Base-by-base conservation (phyloP, 1,139 yeast species). In the Zhuliangozyma blackwelliae region DNA sequence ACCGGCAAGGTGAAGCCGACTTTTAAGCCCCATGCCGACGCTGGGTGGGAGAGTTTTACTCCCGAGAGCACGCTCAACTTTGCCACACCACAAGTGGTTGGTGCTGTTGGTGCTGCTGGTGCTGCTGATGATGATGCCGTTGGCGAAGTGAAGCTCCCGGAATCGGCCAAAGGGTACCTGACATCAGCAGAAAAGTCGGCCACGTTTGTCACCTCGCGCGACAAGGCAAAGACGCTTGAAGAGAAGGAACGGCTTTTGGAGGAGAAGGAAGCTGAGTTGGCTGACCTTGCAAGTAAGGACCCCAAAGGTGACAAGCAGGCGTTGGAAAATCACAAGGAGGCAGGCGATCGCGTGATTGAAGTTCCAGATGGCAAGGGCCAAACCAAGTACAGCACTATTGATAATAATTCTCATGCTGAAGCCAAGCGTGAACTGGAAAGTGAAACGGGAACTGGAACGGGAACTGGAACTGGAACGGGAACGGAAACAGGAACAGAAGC, bases 341-440 rank as follows among this genome's bases (percentile, higher is more conserved):
- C 48, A 12, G 48, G 56, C 19, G 75, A 68, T 40, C 38, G 48
- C 3, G 50, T 68, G 12, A 55, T 69, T 31, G 40, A 51, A 16
- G 45, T 61, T 8, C 52, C 50, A 21, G 27, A 47, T 33, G 32
- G 47, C 2, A 46, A 51, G 2, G 65, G 64, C 2, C 30, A 46
- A 2, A 36, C 40, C 5, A 43, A 38, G 3, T 54, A 43, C 31
- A 56, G 73, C 6, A 67, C 71, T 13, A 69, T 70, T 35, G 76
- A 70, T 41, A 53, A 59, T 44, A 64, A 61, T 44, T 39, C 45
- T 16, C 76, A 70, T 40, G 48, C 31, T 10, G n/a, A n/a, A n/a
- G n/a, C n/a, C n/a, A n/a, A n/a, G n/a, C n/a, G n/a, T n/a, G n/a
- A n/a, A n/a, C n/a, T n/a, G n/a, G n/a, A n/a, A n/a, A n/a, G n/a